Base-by-base conservation (phyloP, 2,329 filamentous ascomycete genomes). In the Fusarium sp. region DNA sequence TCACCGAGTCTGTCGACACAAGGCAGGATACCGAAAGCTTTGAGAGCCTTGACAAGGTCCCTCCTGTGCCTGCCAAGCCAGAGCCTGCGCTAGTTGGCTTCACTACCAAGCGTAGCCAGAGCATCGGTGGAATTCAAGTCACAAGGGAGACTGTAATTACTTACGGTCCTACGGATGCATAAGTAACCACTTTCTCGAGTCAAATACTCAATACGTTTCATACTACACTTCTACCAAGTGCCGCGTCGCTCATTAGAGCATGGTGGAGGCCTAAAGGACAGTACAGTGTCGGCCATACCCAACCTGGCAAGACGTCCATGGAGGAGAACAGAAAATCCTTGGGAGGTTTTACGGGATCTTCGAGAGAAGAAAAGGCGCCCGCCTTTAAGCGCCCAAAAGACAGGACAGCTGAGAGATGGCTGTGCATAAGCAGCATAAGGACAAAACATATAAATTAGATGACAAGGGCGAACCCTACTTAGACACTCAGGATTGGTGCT, bases 101-200 rank as follows among this genome's bases (percentile, higher is more conserved):
- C 34, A 66, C 42, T 3, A 75, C 67, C 0, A 67, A 61, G 26
- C 60, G 65, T 1, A 57, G 50, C 2, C 55, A 71, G 36, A 69
- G 61, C 10, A 43, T 65, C 3, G 55, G 54, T 15, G 74, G 74
- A 0, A 76, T 76, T 7, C 62, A 75, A 11, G 59, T 76, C 15
- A 76, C 73, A 4, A 67, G 67, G 34, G 73, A 76, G 62, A 76
- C 70, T 8, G 57, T 67, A 13, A 67, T 75, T 10, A 66, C 68
- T 1, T 74, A 74, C 11, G 69, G 71, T 0, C 70, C 70, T 7
- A 62, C 33, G 21, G 60, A 63, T 1, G 17, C 49, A 7, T 66
- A 59, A 50, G 6, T 21, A 14, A 24, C 4, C 15, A 17, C 3
- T 28, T 3, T 0, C 14, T 2, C 7, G n/a, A 28, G 10, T 17